phyloP scores from a whole-genome alignment of 1,139 yeast genomes.

The Pichiaceae sp. region DNA sequence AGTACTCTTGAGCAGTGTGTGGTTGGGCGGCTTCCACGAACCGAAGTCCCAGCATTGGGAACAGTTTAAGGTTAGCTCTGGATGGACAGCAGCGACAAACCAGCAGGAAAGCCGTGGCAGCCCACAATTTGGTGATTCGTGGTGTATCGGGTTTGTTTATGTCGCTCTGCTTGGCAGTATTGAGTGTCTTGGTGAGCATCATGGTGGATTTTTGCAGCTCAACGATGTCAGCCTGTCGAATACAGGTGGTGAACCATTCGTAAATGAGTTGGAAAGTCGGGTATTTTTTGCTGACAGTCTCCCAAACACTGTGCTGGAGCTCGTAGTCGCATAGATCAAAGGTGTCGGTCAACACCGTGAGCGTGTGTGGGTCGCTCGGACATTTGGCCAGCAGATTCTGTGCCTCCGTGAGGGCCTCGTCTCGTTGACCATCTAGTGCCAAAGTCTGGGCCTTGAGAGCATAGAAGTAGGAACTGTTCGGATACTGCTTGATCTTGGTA shows the following conservation, averaged over 20 bases:
- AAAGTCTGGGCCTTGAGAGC: slow-evolving; percentile 41
- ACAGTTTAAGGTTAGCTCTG: slow-evolving; percentile 34
- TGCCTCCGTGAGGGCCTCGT: slow-evolving; percentile 38
- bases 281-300: slow-evolving; percentile 46
- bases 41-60: slow-evolving; percentile 49
- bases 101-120: slow-evolving; percentile 36
- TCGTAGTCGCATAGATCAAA: slow-evolving; percentile 29
- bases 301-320: slow-evolving; percentile 38
- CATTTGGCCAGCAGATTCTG: slow-evolving; percentile 32
- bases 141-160: neutral
- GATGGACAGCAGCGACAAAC: slow-evolving; percentile 15
- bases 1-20: slow-evolving; percentile 49
- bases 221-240: slow-evolving; percentile 30
- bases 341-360: slow-evolving; percentile 37
- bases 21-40: slow-evolving; percentile 41
- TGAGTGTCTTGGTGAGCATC: slow-evolving; percentile 28
- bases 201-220: slow-evolving; percentile 40
- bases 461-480: slow-evolving; percentile 36
- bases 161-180: neutral
- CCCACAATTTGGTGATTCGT: slow-evolving; percentile 32
- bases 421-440: slow-evolving; percentile 35
- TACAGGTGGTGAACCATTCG: slow-evolving; percentile 41
- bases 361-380: slow-evolving; percentile 49
- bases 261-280: slow-evolving; percentile 37
- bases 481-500: slow-evolving; percentile 44